Evolutionary conservation across 1,139 yeast species (phyloP), one percentile per base, ranked within the genome.

Genomic region (Yamadazyma kanchanaburiensis): DNA sequence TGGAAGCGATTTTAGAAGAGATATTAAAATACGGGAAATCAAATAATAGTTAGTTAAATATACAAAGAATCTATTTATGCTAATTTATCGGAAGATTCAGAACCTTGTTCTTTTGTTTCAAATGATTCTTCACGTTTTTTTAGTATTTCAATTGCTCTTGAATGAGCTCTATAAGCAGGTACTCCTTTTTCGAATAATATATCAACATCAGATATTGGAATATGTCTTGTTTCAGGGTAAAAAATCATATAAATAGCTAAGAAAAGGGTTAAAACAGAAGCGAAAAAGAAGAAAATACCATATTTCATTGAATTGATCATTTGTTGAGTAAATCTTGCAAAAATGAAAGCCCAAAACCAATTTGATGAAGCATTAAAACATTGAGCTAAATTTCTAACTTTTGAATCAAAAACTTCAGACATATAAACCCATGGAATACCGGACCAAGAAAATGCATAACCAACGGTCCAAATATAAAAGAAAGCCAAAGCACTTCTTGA

Each of bases 1-100:
- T 76, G 33, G 80, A 76, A 36, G 83, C 83, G 0, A 61, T 80
- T n/a, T 59, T 78, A 20, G 85, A 80, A 51, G 87, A 80, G 45
- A 51, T 52, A 9, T 28, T 38, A 14, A 34, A 40, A 26, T 39
- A 40, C 22, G 30, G 31, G 11, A 31, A 39, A 21, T 31, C 35
- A 19, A 29, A 22, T 12, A 22, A 21, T n/a, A 17, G 20, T 17
- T 7, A 17, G 13, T 22, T 7, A 11, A 7, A 12, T 6, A 22
- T n/a, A 10, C 10, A 17, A 6, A n/a, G 12, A 22, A n/a, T 23
- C 12, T 15, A 17, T 7, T 17, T 10, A 23, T 23, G 15, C 25
- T 19, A 23, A 19, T 10, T 23, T 23, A 12, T 15, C 24, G 10
- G 19, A 20, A 26, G 24, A 19, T n/a, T 26, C 21, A 5, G 15